Conservation (phyloP, 2,329 filamentous ascomycete genomes). For the Lasiodiplodia sp. region DNA sequence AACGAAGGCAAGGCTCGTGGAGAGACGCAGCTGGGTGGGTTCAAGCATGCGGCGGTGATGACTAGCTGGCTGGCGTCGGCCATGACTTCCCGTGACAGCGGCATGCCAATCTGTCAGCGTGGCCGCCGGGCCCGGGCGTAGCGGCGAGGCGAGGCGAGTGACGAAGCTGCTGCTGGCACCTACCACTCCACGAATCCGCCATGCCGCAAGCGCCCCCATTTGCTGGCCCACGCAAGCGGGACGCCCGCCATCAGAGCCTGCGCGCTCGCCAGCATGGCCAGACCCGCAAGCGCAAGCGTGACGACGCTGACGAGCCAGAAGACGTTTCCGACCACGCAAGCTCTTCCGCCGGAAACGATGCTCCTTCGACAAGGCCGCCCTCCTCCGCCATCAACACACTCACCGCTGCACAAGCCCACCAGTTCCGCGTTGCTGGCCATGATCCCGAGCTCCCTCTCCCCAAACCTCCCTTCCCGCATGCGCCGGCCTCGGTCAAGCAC, state of each 20-base stretch:
- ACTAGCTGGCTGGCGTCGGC: slow-evolving; percentile 18
- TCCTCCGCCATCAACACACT: slow-evolving; percentile 29
- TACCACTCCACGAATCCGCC: slow-evolving; percentile 1
- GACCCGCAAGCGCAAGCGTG: slow-evolving; percentile 35
- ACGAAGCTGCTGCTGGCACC: slow-evolving; percentile 20
- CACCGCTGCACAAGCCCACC: slow-evolving; percentile 36
- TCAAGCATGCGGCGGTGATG: slow-evolving; percentile 29
- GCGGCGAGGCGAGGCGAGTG: slow-evolving; percentile 13
- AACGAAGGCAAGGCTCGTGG: slow-evolving; percentile 27
- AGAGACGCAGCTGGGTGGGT: slow-evolving; percentile 29
- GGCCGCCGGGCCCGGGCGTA: slow-evolving; percentile 9
- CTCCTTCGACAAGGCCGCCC: slow-evolving; percentile 33
- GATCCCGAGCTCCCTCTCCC: slow-evolving; percentile 50
- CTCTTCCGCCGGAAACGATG: slow-evolving; percentile 31
- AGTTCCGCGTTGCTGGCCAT: slow-evolving; percentile 51
- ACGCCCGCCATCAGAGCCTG: slow-evolving; percentile 36
- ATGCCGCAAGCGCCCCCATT: slow-evolving; percentile 20
- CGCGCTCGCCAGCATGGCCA: slow-evolving; percentile 42
- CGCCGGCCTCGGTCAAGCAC: slow-evolving; percentile 36
- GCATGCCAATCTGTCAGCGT: not conserved
- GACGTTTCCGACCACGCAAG: slow-evolving; percentile 24
- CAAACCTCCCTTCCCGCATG: slow-evolving; percentile 54
- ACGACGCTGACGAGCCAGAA: slow-evolving; percentile 33
- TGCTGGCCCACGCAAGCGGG: slow-evolving; percentile 15
- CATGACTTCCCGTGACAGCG: not conserved